These are phyloP conservation scores for Helicostylum pulchrum DNA, from an alignment of 192 early-diverging fungal genomes.

Conservation along the genomic window DNA sequence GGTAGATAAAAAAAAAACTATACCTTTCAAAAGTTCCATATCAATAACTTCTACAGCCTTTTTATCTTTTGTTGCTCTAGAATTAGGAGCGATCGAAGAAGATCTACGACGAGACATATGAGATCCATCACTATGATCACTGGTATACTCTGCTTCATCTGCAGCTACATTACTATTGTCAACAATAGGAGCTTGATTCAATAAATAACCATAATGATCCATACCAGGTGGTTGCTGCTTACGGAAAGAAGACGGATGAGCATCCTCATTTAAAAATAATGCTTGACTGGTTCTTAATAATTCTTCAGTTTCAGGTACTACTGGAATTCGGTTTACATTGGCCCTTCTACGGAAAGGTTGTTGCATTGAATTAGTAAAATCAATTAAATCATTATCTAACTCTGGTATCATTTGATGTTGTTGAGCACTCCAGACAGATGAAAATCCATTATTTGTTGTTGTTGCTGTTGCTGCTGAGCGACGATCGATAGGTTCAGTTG, in stretches of 20 bases:
- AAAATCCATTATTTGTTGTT: background rate
- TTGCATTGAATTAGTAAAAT: slow-evolving; percentile 14
- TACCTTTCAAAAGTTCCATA: slow-evolving; percentile 71
- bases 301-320: slow-evolving; percentile 10
- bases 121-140: slow-evolving; percentile 36
- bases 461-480: background rate
- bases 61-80: slow-evolving; percentile 56
- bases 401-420: background rate
- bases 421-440: slow-evolving; percentile 5
- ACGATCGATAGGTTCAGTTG: slow-evolving; percentile 19
- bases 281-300: background rate
- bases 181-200: background rate
- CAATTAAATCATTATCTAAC: slow-evolving; percentile 9
- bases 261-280: background rate
- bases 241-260: background rate
- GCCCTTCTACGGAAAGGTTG: slow-evolving; percentile 9
- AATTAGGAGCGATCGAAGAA: background rate
- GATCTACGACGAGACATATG: slow-evolving; percentile 10
- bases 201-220: slow-evolving; percentile 17
- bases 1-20: background rate
- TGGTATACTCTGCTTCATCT: slow-evolving; percentile 28
- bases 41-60: slow-evolving; percentile 72
- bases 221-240: slow-evolving; percentile 10
- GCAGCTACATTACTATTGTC: background rate
- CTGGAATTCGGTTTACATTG: slow-evolving; percentile 6